Conservation (phyloP, 768 basidiomycete genomes). For the Fibroporia radiculosa region DNA sequence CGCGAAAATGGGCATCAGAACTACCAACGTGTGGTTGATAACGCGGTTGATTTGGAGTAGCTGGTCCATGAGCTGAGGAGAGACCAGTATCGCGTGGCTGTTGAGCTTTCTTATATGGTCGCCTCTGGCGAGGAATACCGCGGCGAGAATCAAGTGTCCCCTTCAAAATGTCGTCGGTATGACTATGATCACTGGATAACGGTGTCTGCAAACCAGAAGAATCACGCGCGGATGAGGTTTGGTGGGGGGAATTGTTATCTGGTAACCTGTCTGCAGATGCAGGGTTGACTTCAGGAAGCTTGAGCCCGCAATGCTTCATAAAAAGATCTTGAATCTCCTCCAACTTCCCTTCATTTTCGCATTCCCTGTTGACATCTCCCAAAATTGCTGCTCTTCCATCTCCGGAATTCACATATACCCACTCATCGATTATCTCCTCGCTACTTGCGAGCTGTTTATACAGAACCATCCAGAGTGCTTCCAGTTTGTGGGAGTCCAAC, state of each 20-base stretch:
- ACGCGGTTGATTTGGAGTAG: constrained; percentile 7
- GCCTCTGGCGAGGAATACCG: constrained; percentile 5
- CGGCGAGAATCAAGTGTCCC: constrained; percentile 1
- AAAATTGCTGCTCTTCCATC: constrained; percentile 4
- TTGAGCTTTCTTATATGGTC: constrained; percentile 8
- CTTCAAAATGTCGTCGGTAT: not conserved
- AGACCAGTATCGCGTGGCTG: constrained; percentile 4
- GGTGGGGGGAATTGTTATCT: not conserved
- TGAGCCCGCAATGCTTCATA: constrained; percentile 40
- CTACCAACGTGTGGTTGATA: constrained; percentile 10
- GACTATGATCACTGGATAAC: not conserved
- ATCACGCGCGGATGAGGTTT: not conserved
- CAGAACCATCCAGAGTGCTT: constrained; percentile 57
- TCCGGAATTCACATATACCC: constrained; percentile 35
- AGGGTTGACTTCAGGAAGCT: not conserved
- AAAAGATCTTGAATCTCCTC: constrained; percentile 48
- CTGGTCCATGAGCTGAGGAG: constrained; percentile 2
- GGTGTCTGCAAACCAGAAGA: not conserved
- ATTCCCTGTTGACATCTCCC: constrained; percentile 17
- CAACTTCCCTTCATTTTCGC: constrained; percentile 28
- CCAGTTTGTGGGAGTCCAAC: constrained; percentile 52
- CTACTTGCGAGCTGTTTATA: constrained; percentile 45
- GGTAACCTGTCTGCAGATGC: not conserved
- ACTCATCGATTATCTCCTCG: constrained; percentile 43
- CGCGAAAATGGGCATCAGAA: constrained; percentile 15